These are phyloP conservation scores for Bromus sterilis DNA, from an alignment of 176 grass and related monocot species.

Conservation along the genomic window DNA sequence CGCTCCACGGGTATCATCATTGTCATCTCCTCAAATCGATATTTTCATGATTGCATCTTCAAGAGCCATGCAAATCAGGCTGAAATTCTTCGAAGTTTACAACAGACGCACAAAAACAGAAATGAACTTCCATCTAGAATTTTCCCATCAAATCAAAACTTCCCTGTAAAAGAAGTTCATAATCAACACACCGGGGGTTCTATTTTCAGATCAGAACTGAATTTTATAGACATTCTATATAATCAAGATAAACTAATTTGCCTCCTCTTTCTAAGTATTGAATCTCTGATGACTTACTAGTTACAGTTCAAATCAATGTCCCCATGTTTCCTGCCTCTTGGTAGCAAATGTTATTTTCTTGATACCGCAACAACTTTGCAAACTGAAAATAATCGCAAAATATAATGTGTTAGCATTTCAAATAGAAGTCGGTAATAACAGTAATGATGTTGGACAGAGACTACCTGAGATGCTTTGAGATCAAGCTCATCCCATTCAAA, in stretches of 20 bases:
- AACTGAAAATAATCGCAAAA: constrained; percentile 44
- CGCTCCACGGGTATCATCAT: background rate
- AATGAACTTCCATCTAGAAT: background rate
- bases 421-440: background rate
- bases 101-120: background rate
- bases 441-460: background rate
- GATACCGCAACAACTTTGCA: constrained; percentile 58
- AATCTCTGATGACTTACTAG: constrained; percentile 25
- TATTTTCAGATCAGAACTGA: background rate
- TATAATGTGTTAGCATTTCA: background rate
- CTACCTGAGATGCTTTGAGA: constrained; percentile 81
- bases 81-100: background rate
- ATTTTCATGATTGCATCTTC: background rate
- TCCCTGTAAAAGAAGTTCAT: background rate
- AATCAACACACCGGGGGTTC: background rate
- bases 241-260: background rate
- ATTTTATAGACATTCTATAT: background rate
- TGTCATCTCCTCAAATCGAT: background rate
- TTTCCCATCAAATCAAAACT: constrained; percentile 12
- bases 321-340: constrained; percentile 51
- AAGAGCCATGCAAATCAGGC: background rate
- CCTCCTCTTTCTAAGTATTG: background rate
- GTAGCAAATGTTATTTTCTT: constrained; percentile 42
- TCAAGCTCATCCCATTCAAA: constrained; percentile 89
- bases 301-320: constrained; percentile 38